phyloP scores from a whole-genome alignment of 2,329 filamentous ascomycete species.

The Penicillium vulpinum region DNA sequence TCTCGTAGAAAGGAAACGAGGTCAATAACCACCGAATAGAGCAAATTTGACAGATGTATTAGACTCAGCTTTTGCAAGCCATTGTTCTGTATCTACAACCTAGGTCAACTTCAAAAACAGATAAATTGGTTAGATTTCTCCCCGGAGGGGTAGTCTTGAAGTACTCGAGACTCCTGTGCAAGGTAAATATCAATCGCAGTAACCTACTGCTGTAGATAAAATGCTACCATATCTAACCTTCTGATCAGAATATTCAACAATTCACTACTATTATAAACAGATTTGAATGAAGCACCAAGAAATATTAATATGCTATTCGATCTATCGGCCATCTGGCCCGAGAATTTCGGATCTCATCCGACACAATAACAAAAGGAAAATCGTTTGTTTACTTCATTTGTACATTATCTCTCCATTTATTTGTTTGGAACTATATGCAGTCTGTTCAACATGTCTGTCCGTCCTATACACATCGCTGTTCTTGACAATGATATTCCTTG shows the following conservation, averaged over 20 bases:
- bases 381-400: not conserved
- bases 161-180: not conserved
- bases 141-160: not conserved
- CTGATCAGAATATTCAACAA: not conserved
- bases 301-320: not conserved
- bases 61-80: not conserved
- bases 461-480: slow-evolving; percentile 32
- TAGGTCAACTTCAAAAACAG: not conserved
- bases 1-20: not conserved
- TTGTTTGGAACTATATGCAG: not conserved
- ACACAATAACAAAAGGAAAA: not conserved
- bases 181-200: not conserved
- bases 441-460: not conserved
- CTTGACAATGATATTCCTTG: slow-evolving; percentile 37
- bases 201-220: not conserved
- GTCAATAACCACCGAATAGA: too few relatives aligned
- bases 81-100: too few relatives aligned
- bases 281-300: not conserved
- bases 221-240: not conserved
- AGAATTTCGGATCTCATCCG: slow-evolving; percentile 8
- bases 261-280: not conserved
- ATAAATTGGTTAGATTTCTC: not conserved
- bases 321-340: not conserved
- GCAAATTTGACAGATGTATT: too few relatives aligned
- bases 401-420: not conserved